Percentiles rank a stretch among this genome's conserved stretches.
Evolutionary conservation across 78 protist genomes (phyloP).

Genomic region (Dictyostelium capitatum): DNA sequence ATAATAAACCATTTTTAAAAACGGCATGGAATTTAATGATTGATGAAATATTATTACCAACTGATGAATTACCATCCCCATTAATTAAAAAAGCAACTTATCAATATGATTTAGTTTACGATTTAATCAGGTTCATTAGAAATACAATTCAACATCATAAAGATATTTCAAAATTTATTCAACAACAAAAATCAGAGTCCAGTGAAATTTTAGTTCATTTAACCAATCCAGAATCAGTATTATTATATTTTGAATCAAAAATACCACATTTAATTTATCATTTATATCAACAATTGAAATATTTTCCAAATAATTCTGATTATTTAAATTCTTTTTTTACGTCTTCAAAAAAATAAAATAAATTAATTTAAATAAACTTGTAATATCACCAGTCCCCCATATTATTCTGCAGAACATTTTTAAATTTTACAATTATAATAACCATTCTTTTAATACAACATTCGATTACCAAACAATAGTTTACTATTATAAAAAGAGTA

Average conservation of each 20-base stretch:
- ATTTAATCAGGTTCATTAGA: constrained; percentile 35
- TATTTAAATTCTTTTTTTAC: no score
- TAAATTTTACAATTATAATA: no score
- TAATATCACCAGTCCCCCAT: no score
- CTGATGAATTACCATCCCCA: not conserved
- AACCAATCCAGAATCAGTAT: not conserved
- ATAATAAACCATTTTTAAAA: not conserved
- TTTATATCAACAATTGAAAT: constrained; percentile 23
- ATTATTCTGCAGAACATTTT: no score
- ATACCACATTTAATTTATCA: constrained; percentile 14
- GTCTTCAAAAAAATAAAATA: no score
- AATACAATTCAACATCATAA: constrained; percentile 40
- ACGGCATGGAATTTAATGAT: constrained; percentile 52
- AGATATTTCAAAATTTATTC: constrained; percentile 13
- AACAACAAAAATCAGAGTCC: not conserved
- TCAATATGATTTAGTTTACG: constrained; percentile 23
- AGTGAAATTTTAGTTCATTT: not conserved
- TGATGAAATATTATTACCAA: not conserved
- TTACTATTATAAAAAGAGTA: no score
- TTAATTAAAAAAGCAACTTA: constrained; percentile 12
- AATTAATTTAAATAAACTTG: no score
- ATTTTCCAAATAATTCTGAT: no score
- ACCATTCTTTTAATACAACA: no score
- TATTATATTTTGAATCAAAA: constrained; percentile 27
- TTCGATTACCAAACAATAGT: no score